A percentile compares a stretch with the other conserved stretches of the same genome.
phyloP scores from a whole-genome alignment of 192 early-diverging fungal genomes.

The Ambispora gerdemannii region DNA sequence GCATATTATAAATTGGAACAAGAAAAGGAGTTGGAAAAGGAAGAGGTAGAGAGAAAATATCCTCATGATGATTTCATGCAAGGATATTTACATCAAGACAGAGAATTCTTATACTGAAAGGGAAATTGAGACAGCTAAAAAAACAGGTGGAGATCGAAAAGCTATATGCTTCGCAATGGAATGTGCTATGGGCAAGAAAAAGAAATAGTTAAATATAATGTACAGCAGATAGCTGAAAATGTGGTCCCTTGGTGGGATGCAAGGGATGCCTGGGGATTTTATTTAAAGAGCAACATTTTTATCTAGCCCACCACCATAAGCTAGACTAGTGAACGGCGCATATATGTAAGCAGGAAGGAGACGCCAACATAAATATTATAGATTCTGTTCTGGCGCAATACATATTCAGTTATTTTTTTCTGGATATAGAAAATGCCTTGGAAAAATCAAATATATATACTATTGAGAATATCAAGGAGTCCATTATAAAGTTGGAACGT shows the following conservation, averaged over 20 bases:
- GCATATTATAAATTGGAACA: conserved; percentile 6
- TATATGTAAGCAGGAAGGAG: conserved; percentile 2
- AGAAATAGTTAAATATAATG: not conserved
- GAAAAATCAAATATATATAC: not conserved
- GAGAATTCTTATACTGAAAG: too few species aligned
- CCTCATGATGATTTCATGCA: conserved; percentile 4
- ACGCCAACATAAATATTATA: conserved; percentile 7
- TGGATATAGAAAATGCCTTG: not conserved
- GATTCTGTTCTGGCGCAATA: too few species aligned
- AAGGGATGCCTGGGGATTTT: conserved; percentile 5
- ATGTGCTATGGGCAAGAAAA: not conserved
- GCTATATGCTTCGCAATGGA: not conserved
- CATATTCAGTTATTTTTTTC: too few species aligned
- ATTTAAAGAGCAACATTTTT: too few species aligned
- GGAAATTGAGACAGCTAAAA: too few species aligned
- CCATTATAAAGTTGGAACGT: not conserved
- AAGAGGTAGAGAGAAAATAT: conserved; percentile 5
- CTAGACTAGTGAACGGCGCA: not conserved
- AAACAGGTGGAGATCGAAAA: conserved; percentile 7
- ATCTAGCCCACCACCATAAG: not conserved
- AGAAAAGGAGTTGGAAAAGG: conserved; percentile 5
- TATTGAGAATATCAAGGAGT: conserved; percentile 4
- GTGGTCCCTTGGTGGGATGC: not conserved
- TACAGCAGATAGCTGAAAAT: not conserved
- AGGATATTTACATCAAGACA: not conserved